Evolutionary conservation across 148 eudicot species (phyloP).

Genomic region (Rhododendron simsii): DNA sequence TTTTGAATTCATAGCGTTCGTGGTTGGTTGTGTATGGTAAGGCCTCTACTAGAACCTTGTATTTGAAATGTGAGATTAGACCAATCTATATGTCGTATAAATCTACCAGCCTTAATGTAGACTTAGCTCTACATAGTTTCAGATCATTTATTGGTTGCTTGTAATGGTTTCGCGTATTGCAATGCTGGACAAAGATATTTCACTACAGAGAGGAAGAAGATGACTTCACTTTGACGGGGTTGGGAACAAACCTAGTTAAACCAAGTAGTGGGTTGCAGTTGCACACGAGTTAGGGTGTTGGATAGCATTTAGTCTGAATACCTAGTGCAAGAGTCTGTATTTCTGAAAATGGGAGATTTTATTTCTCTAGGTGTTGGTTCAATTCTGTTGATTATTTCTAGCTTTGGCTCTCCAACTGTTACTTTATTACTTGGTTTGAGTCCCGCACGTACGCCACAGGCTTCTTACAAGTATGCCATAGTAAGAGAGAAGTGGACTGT

Average conservation of each 20-base stretch:
- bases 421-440: neutral
- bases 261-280: neutral
- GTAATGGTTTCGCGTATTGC: too few species aligned
- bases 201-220: too few species aligned
- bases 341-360: neutral
- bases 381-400: neutral
- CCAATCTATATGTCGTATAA: too few species aligned
- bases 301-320: neutral
- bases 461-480: neutral
- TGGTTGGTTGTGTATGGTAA: too few species aligned
- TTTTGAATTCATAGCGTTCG: too few species aligned
- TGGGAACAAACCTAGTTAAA: neutral
- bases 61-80: too few species aligned
- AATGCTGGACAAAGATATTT: too few species aligned
- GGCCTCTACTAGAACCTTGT: too few species aligned
- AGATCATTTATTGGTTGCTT: too few species aligned
- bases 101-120: too few species aligned
- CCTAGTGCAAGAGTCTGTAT: neutral
- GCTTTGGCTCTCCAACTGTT: neutral
- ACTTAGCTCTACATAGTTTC: too few species aligned
- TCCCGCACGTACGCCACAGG: neutral
- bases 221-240: neutral
- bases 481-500: neutral
- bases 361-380: neutral
- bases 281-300: neutral